Evolutionary conservation across 805 yeast genomes (phyloP).

Genomic region (Barnettozyma wickerhamii): DNA sequence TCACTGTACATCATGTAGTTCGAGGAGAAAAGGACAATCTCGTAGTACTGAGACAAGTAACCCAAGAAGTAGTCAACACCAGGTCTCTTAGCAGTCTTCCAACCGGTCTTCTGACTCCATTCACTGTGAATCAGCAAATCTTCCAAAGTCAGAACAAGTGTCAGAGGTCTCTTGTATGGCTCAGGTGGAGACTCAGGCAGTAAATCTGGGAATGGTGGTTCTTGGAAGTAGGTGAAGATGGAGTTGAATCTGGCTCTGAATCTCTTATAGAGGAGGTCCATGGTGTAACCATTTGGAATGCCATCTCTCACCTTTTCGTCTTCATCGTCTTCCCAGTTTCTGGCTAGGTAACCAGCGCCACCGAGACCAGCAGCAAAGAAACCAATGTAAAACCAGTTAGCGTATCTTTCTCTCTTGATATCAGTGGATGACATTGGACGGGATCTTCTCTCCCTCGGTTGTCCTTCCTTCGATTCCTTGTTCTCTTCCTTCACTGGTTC

Average conservation of each 20-base stretch:
- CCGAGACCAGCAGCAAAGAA: constrained; percentile 43
- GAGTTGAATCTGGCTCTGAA: constrained; percentile 67
- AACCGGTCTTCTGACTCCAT: constrained; percentile 89
- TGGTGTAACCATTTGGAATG: constrained; percentile 64
- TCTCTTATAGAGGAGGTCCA: constrained; percentile 62
- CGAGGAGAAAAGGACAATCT: constrained; percentile 85
- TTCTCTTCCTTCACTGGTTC: constrained; percentile 16
- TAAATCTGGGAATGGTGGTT: constrained; percentile 89
- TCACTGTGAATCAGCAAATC: constrained; percentile 87
- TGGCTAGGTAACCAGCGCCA: constrained; percentile 65
- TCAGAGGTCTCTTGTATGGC: constrained; percentile 87
- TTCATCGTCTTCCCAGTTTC: constrained; percentile 83
- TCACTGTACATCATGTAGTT: constrained; percentile 85
- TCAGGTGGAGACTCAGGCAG: constrained; percentile 90
- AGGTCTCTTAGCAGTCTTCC: constrained; percentile 99
- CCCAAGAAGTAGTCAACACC: constrained; percentile 96
- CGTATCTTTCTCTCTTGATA: constrained; percentile 75
- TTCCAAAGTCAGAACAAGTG: constrained; percentile 84
- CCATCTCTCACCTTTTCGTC: constrained; percentile 52
- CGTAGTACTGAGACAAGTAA: constrained; percentile 92
- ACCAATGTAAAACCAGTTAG: constrained; percentile 66
- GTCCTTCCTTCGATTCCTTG: constrained; percentile 13
- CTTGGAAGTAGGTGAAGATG: constrained; percentile 78
- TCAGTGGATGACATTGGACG: constrained; percentile 69
- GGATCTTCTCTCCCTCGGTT: constrained; percentile 33